Evolutionary conservation across 1,284 basidiomycete species (phyloP).

Genomic region (Ustilago xerochloae): DNA sequence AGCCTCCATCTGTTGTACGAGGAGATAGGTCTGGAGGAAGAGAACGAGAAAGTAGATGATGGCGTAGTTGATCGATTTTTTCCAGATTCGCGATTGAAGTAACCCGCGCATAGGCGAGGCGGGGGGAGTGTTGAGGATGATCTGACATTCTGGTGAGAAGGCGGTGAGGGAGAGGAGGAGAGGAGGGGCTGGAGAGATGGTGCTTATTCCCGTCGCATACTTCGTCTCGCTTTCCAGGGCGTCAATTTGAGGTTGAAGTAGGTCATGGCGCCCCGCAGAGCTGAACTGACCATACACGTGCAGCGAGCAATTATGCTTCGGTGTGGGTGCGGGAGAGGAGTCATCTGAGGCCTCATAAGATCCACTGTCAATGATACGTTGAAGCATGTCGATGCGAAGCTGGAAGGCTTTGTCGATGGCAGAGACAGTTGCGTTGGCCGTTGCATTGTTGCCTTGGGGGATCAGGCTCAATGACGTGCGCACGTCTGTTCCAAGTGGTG

Average conservation of each 20-base stretch:
- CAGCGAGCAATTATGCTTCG: constrained; percentile 62
- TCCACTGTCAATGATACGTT: constrained; percentile 40
- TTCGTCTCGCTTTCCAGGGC: constrained; percentile 60
- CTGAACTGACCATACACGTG: constrained; percentile 62
- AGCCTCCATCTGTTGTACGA: constrained; percentile 67
- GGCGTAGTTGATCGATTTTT: constrained; percentile 55
- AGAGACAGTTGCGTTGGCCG: constrained; percentile 43
- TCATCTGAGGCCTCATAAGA: constrained; percentile 21
- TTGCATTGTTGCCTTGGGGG: constrained; percentile 21
- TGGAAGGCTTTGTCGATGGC: constrained; percentile 60
- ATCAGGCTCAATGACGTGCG: constrained; percentile 30
- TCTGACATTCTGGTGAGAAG: constrained; percentile 64
- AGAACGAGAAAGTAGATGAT: constrained; percentile 55
- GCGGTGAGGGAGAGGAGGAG: constrained; percentile 50
- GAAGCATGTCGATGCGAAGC: constrained; percentile 51
- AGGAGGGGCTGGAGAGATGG: constrained; percentile 44
- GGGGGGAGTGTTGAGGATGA: constrained; percentile 51
- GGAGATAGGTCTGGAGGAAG: constrained; percentile 49
- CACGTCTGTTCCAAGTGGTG: constrained; percentile 23
- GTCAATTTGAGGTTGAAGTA: constrained; percentile 36
- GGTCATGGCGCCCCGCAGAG: constrained; percentile 41
- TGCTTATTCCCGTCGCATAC: constrained; percentile 56
- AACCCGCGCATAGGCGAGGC: constrained; percentile 19
- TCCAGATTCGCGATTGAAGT: constrained; percentile 57
- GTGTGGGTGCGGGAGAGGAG: neutral